phyloP scores from a whole-genome alignment of 1,139 yeast species.

The Nematodospora anomalae region DNA sequence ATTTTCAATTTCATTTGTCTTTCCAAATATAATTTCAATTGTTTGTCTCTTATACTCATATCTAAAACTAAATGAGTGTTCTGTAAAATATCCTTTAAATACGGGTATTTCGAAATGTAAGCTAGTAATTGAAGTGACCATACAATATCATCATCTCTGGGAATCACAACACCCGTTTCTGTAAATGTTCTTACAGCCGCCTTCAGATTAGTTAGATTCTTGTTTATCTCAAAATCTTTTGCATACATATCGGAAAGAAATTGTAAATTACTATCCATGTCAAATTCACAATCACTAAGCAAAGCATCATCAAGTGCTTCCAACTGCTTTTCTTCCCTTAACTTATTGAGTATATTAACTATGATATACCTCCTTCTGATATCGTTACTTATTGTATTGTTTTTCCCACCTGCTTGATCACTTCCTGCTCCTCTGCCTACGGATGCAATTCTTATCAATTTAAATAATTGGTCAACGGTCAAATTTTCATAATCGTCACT shows the following conservation, averaged over 20 bases:
- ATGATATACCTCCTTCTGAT: constrained; percentile 39
- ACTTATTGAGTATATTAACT: constrained; percentile 37
- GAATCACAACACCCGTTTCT: constrained; percentile 72
- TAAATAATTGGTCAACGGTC: constrained; percentile 40
- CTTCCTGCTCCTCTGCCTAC: constrained; percentile 6
- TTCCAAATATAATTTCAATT: constrained; percentile 39
- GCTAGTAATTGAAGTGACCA: constrained; percentile 93
- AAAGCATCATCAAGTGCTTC: constrained; percentile 38
- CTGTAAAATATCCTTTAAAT: constrained; percentile 71
- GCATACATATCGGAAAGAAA: constrained; percentile 44
- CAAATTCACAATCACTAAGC: constrained; percentile 35
- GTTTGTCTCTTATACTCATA: constrained; percentile 52
- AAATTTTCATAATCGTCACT: constrained; percentile 44
- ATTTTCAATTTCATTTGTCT: constrained; percentile 37
- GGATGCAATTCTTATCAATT: constrained; percentile 24
- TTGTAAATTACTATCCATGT: constrained; percentile 46
- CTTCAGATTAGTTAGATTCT: constrained; percentile 28
- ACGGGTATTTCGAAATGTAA: constrained; percentile 87
- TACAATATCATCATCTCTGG: constrained; percentile 88
- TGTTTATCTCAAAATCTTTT: constrained; percentile 36
- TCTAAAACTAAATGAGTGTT: constrained; percentile 62
- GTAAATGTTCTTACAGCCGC: constrained; percentile 64
- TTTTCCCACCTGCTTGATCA: neutral
- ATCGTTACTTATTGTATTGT: constrained; percentile 25
- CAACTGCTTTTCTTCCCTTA: constrained; percentile 38